A percentile compares a stretch with the other conserved stretches of the same genome.
phyloP scores from a whole-genome alignment of 768 basidiomycete genomes.

The Rhodotorula paludigena region DNA sequence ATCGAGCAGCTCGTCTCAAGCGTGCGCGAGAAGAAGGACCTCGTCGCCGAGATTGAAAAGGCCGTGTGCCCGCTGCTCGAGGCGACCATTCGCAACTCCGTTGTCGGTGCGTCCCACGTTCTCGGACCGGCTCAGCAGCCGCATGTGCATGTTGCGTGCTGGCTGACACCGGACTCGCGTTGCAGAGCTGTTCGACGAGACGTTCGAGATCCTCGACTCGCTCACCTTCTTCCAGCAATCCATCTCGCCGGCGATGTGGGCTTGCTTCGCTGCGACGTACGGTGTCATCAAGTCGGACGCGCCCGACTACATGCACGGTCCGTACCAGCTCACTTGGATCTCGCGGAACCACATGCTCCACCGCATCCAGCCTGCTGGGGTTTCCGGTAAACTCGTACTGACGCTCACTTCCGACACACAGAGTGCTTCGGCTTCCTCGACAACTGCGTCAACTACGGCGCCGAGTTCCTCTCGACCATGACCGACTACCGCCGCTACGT shows the following conservation, averaged over 20 bases:
- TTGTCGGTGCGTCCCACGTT: constrained; percentile 58
- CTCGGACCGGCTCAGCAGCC: constrained; percentile 9
- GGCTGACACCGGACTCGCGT: background rate
- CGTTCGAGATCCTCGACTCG: constrained; percentile 78
- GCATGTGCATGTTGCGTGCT: too few relatives aligned
- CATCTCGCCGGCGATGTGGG: constrained; percentile 80
- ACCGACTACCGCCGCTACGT: constrained; percentile 72
- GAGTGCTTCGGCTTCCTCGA: constrained; percentile 85
- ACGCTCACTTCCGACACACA: constrained; percentile 44
- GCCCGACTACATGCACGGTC: constrained; percentile 79
- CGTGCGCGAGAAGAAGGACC: constrained; percentile 67
- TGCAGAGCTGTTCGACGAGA: constrained; percentile 76
- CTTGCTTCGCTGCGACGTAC: constrained; percentile 76
- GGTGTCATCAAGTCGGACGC: constrained; percentile 75
- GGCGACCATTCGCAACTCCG: constrained; percentile 69
- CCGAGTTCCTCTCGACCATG: constrained; percentile 66
- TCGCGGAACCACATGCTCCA: background rate
- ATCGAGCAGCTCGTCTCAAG: constrained; percentile 63
- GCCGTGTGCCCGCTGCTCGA: constrained; percentile 71
- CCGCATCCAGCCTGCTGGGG: too few relatives aligned
- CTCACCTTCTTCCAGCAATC: constrained; percentile 72
- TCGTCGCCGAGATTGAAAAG: constrained; percentile 72
- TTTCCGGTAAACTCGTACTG: too few relatives aligned
- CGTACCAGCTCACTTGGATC: constrained; percentile 31
- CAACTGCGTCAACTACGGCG: constrained; percentile 81